A percentile compares a stretch with the other conserved stretches of the same genome.
These are phyloP conservation scores for Talaromyces sp. DNA, from an alignment of 2,329 filamentous ascomycete species.

Conservation along the genomic window DNA sequence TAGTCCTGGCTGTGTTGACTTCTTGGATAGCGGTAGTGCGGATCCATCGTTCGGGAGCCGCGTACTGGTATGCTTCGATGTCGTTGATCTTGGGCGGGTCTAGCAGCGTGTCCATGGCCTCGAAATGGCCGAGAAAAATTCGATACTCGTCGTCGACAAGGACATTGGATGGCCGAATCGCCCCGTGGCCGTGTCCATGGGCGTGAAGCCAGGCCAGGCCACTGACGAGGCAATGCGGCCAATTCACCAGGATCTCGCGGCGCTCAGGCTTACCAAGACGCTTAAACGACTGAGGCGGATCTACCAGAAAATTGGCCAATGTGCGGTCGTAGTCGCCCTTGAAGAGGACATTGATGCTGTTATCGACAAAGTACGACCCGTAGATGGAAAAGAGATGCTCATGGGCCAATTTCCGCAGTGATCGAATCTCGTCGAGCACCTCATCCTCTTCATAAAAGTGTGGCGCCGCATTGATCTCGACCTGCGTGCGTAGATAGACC, in stretches of 20 bases:
- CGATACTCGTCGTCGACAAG: constrained; percentile 50
- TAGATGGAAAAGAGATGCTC: constrained; percentile 40
- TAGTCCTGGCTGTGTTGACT: constrained; percentile 21
- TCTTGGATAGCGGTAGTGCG: constrained; percentile 32
- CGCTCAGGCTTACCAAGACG: constrained; percentile 35
- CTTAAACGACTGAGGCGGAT: constrained; percentile 37
- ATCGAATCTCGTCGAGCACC: constrained; percentile 34
- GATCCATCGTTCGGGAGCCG: constrained; percentile 50
- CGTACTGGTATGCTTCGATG: constrained; percentile 54
- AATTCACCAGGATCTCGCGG: constrained; percentile 37
- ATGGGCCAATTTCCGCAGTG: constrained; percentile 34
- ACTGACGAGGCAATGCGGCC: constrained; percentile 48
- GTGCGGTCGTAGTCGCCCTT: constrained; percentile 35
- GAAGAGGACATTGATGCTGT: constrained; percentile 39
- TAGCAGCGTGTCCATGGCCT: constrained; percentile 50
- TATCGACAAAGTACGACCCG: constrained; percentile 39
- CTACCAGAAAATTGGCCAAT: constrained; percentile 37
- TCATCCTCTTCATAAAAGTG: constrained; percentile 35
- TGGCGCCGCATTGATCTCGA: constrained; percentile 31
- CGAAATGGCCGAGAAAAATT: constrained; percentile 55
- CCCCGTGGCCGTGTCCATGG: constrained; percentile 49
- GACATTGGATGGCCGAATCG: constrained; percentile 56
- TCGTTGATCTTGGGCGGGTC: constrained; percentile 48
- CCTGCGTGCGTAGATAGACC: constrained; percentile 32
- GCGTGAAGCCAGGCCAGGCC: constrained; percentile 53